Base-by-base conservation (phyloP, 139 green algal species). In the Haematococcus sp. region DNA sequence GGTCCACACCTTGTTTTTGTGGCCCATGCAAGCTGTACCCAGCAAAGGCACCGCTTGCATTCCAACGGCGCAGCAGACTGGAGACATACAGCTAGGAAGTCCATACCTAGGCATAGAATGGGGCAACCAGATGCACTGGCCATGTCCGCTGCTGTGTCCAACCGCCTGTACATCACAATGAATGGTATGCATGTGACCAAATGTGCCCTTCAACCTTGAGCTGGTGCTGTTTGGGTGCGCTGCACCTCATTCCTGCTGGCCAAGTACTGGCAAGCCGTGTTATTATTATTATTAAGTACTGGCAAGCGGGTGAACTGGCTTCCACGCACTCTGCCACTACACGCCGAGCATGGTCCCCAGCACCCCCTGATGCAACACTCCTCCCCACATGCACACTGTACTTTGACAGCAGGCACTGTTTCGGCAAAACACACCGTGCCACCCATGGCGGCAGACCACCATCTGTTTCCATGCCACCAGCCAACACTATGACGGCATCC, bases 401-500 rank as follows among this genome's bases (percentile, higher is more conserved):
- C n/a, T n/a, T n/a, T n/a, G n/a, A n/a, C n/a, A 7, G 13, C 9
- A 13, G 4, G 54, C 13, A 9, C 4, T 30, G 54, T 40, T 40
- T 20, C 19, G 63, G 40, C 40, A 49, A 19, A 11, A 49, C 40
- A 19, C 40, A 49, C 40, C 40, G 40, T 40, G 25, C 58, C 4
- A 65, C 58, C 58, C 58, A 65, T 3, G 58, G 58, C 25, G 58
- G 58, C 15, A 34, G 20, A 15, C 58, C 27, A 9, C 70, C 54
- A 17, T 68, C 7, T 44, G 20, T n/a, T 3, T 32, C 66, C 17
- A 67, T 55, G 11, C 70, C 70, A 19, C 70, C 70, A 2, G 55
- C 70, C 31, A 75, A 54, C 34, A 68, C 40, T 15, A 75, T 23
- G 23, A 75, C 63, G 3, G 70, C 70, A 27, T 75, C 70, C 34